These are phyloP conservation scores for Penicillium lagena DNA, from an alignment of 495 filamentous ascomycete genomes.

Conservation along the genomic window DNA sequence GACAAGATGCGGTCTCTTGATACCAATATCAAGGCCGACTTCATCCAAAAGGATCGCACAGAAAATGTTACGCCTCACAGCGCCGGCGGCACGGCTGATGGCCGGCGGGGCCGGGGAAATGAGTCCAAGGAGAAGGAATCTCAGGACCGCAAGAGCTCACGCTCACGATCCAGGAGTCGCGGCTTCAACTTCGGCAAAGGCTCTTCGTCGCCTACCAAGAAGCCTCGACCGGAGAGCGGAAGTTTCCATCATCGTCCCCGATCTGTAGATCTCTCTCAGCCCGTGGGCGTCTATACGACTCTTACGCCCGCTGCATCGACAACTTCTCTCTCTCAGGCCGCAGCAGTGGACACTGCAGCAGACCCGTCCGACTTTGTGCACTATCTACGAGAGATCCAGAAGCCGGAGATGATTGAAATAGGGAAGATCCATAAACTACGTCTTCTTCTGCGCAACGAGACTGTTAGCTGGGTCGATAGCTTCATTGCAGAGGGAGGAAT, in stretches of 20 bases:
- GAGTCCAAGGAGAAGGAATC: slow-evolving; percentile 29
- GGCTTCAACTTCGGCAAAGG: slow-evolving; percentile 71
- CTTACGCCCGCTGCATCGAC: slow-evolving; percentile 35
- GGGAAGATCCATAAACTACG: slow-evolving; percentile 90
- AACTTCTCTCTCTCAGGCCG: slow-evolving; percentile 34
- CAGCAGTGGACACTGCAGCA: slow-evolving; percentile 39
- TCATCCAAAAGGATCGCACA: slow-evolving; percentile 80
- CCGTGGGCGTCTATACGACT: slow-evolving; percentile 41
- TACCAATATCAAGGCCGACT: slow-evolving; percentile 86
- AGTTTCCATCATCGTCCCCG: slow-evolving; percentile 34
- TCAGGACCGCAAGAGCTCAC: slow-evolving; percentile 45
- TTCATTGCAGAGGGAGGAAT: slow-evolving; percentile 89
- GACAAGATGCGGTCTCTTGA: slow-evolving; percentile 89
- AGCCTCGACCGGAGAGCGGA: slow-evolving; percentile 40
- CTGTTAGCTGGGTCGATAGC: slow-evolving; percentile 85
- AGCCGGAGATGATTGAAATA: slow-evolving; percentile 81
- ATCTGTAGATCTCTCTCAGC: slow-evolving; percentile 35
- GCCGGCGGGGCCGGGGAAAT: slow-evolving; percentile 38
- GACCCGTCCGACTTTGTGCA: slow-evolving; percentile 74
- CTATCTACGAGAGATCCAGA: slow-evolving; percentile 69
- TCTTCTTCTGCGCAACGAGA: slow-evolving; percentile 86
- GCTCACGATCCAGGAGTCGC: slow-evolving; percentile 61
- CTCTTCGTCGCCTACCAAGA: slow-evolving; percentile 52
- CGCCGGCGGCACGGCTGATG: slow-evolving; percentile 20
- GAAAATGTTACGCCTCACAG: slow-evolving; percentile 45